Evolutionary conservation across 177 flowering plant species (phyloP).

Genomic region (Telopea speciosissima): DNA sequence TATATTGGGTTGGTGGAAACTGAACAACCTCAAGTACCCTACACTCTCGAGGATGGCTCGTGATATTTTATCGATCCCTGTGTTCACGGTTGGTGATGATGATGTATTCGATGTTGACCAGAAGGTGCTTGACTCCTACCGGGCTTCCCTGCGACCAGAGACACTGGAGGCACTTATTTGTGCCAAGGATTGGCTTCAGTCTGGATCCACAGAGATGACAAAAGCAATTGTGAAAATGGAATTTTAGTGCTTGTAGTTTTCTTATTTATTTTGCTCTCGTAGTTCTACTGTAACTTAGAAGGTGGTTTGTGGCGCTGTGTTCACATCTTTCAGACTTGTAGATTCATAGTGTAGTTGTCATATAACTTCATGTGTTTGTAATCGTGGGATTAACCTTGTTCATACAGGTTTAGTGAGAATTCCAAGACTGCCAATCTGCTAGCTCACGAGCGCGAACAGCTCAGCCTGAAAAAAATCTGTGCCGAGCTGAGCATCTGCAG

Average conservation of each 20-base stretch:
- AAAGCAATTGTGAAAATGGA: slow-evolving; percentile 48
- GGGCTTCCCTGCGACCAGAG: slow-evolving; percentile 63
- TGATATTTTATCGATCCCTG: slow-evolving; percentile 61
- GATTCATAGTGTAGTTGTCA: too few relatives aligned
- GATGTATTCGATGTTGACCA: slow-evolving; percentile 44
- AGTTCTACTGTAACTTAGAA: not conserved
- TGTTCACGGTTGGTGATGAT: slow-evolving; percentile 42
- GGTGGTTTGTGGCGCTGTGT: not conserved
- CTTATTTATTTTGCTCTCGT: not conserved
- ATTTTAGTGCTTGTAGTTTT: slow-evolving; percentile 14
- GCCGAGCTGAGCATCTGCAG: too few relatives aligned
- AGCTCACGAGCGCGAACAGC: too few relatives aligned
- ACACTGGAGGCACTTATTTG: slow-evolving; percentile 76
- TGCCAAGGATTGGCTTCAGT: slow-evolving; percentile 78
- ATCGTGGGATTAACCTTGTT: too few relatives aligned
- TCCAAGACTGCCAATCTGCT: too few relatives aligned
- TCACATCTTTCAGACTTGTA: too few relatives aligned
- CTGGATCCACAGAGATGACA: slow-evolving; percentile 24
- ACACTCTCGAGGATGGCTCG: slow-evolving; percentile 84
- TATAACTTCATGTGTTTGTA: too few relatives aligned
- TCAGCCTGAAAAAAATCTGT: too few relatives aligned
- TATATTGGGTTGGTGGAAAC: slow-evolving; percentile 81
- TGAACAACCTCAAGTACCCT: slow-evolving; percentile 66
- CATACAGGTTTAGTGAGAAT: too few relatives aligned
- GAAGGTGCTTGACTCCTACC: slow-evolving; percentile 55